Evolutionary conservation across 2,329 filamentous ascomycete species (phyloP).

Genomic region (Daldinia sp.): DNA sequence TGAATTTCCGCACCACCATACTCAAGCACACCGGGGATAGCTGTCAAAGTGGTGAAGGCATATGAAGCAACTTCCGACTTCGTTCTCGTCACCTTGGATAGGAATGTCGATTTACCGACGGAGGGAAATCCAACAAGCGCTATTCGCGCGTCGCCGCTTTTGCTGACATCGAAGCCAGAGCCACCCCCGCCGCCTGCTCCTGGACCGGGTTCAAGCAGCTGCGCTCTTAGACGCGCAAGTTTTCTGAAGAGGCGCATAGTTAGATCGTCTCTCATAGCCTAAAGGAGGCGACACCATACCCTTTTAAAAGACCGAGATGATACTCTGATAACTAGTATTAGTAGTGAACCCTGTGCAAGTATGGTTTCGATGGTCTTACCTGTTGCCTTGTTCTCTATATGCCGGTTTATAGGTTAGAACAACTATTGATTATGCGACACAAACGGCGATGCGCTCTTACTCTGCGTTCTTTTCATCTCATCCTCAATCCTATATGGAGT

Average conservation of each 20-base stretch:
- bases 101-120: slow-evolving; percentile 96
- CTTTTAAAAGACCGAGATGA: slow-evolving; percentile 96
- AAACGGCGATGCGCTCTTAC: slow-evolving; percentile 60
- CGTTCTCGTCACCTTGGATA: slow-evolving; percentile 99
- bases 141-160: slow-evolving; percentile 95
- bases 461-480: slow-evolving; percentile 99
- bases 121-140: slow-evolving; percentile 98
- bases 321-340: slow-evolving; percentile 71
- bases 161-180: slow-evolving; percentile 90
- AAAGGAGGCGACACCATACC: slow-evolving; percentile 61
- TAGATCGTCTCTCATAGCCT: slow-evolving; percentile 8
- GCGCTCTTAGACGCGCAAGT: slow-evolving; percentile 90
- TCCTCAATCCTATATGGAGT: slow-evolving; percentile 85
- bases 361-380: slow-evolving; percentile 65
- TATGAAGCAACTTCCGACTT: slow-evolving; percentile 96
- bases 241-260: slow-evolving; percentile 67
- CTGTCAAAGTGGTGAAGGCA: slow-evolving; percentile 95
- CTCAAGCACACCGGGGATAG: slow-evolving; percentile 95
- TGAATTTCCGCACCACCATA: slow-evolving; percentile 99
- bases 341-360: neutral
- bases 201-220: slow-evolving; percentile 87
- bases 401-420: slow-evolving; percentile 43
- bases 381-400: slow-evolving; percentile 95
- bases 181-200: slow-evolving; percentile 82
- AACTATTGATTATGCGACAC: neutral